These are phyloP conservation scores for Salvia hispanica DNA, from an alignment of 257 asterid genomes.

Conservation along the genomic window DNA sequence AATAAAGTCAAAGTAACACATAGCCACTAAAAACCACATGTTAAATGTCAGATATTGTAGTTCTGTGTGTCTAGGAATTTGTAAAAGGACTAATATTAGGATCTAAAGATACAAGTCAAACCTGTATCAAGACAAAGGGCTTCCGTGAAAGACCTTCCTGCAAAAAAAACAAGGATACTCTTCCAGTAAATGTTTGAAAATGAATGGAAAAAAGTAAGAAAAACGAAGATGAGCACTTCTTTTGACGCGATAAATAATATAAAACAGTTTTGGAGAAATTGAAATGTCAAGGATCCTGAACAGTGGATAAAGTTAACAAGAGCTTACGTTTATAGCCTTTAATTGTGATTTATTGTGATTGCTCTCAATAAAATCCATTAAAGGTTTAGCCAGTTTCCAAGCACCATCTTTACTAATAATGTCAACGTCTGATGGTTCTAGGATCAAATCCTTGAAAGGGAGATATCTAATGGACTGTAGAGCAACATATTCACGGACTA, in stretches of 20 bases:
- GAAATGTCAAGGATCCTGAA: conserved; percentile 24
- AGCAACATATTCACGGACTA: conserved; percentile 89
- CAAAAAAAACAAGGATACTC: conserved; percentile 38
- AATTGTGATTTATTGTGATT: conserved; percentile 82
- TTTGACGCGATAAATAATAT: neutral
- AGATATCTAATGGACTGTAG: conserved; percentile 75
- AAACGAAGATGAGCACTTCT: neutral
- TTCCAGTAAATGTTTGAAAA: conserved; percentile 27
- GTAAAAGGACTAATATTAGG: conserved; percentile 6
- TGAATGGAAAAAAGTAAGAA: conserved; percentile 8
- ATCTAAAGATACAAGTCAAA: conserved; percentile 42
- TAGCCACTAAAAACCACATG: conserved; percentile 10
- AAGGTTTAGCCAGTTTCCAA: conserved; percentile 82
- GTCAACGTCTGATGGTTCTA: conserved; percentile 62
- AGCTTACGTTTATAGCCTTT: conserved; percentile 87
- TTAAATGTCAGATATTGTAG: neutral
- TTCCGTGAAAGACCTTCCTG: conserved; percentile 95
- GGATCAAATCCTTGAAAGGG: conserved; percentile 84
- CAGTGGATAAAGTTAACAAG: conserved; percentile 28
- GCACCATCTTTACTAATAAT: conserved; percentile 62
- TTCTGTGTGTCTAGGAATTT: neutral
- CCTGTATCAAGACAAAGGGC: conserved; percentile 90
- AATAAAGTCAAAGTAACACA: neutral
- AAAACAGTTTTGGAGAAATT: conserved; percentile 7
- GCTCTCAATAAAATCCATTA: conserved; percentile 63